These are phyloP conservation scores for Suillus subalutaceus DNA, from an alignment of 768 basidiomycete species.

Conservation along the genomic window DNA sequence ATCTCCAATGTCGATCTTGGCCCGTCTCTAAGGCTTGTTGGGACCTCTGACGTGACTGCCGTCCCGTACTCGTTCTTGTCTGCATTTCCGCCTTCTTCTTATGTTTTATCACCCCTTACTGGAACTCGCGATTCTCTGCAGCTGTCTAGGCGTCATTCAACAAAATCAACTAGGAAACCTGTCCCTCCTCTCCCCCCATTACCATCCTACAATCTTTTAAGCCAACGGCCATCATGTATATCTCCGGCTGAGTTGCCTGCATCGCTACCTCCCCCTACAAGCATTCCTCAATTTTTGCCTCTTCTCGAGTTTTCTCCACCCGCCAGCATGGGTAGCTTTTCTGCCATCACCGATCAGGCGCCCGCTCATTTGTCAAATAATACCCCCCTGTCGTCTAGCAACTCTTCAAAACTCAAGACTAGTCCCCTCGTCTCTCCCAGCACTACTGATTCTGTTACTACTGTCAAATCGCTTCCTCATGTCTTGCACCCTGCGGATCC, in stretches of 20 bases:
- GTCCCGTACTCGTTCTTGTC: slow-evolving; percentile 29
- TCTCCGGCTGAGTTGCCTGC: not conserved
- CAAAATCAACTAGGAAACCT: slow-evolving; percentile 20
- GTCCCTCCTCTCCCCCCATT: slow-evolving; percentile 25
- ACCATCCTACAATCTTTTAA: slow-evolving; percentile 17
- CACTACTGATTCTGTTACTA: not conserved
- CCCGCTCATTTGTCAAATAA: not conserved
- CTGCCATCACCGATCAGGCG: slow-evolving; percentile 9
- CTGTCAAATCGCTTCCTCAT: not conserved
- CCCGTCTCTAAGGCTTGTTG: slow-evolving; percentile 31
- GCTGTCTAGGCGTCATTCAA: slow-evolving; percentile 21
- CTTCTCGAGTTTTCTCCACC: slow-evolving; percentile 25
- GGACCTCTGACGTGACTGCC: slow-evolving; percentile 15
- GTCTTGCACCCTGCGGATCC: not conserved
- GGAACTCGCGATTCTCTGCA: slow-evolving; percentile 34
- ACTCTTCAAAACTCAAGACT: not conserved
- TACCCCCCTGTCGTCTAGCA: not conserved
- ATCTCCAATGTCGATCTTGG: slow-evolving; percentile 3
- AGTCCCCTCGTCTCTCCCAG: not conserved
- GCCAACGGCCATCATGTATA: not conserved
- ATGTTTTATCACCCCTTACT: slow-evolving; percentile 24
- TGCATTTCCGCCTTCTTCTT: slow-evolving; percentile 21
- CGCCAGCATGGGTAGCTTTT: slow-evolving; percentile 11
- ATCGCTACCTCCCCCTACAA: not conserved
- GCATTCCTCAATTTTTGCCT: slow-evolving; percentile 14